Conservation (phyloP, 176 grass and related monocot species). For the Canna indica region DNA sequence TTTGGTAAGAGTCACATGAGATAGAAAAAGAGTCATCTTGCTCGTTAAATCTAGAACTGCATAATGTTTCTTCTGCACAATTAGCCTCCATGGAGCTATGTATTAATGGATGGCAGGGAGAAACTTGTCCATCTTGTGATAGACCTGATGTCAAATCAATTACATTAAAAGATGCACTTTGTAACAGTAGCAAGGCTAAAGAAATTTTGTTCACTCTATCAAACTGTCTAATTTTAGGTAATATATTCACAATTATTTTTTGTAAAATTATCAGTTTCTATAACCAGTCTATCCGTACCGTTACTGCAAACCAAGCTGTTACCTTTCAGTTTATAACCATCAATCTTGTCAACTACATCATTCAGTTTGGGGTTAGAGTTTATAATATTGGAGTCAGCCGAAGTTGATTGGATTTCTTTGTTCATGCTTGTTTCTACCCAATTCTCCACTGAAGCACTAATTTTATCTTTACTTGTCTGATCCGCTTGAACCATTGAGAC, state of each 20-base stretch:
- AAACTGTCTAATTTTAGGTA: slow-evolving; percentile 12
- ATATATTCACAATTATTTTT: slow-evolving; percentile 16
- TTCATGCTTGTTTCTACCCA: slow-evolving; percentile 13
- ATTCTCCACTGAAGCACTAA: slow-evolving; percentile 20
- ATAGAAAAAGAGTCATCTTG: slow-evolving; percentile 7
- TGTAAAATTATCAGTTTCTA: slow-evolving; percentile 14
- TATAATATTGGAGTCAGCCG: slow-evolving; percentile 21
- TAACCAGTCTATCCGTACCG: background rate
- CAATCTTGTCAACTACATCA: slow-evolving; percentile 13
- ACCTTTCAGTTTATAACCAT: slow-evolving; percentile 8
- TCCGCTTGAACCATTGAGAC: slow-evolving; percentile 67
- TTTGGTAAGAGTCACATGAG: background rate
- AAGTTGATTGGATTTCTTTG: slow-evolving; percentile 28
- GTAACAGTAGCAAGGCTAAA: slow-evolving; percentile 14
- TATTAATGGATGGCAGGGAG: slow-evolving; percentile 11
- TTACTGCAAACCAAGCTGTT: background rate
- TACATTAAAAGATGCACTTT: slow-evolving; percentile 26
- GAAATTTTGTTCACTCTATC: slow-evolving; percentile 20
- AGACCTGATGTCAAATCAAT: background rate
- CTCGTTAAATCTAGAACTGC: background rate
- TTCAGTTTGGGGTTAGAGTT: slow-evolving; percentile 16
- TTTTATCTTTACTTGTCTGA: slow-evolving; percentile 20
- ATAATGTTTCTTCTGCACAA: slow-evolving; percentile 22
- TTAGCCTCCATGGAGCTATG: slow-evolving; percentile 26
- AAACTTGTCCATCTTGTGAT: background rate